phyloP scores from a whole-genome alignment of 352 stramenopile genomes.

The Peronospora farinosa region DNA sequence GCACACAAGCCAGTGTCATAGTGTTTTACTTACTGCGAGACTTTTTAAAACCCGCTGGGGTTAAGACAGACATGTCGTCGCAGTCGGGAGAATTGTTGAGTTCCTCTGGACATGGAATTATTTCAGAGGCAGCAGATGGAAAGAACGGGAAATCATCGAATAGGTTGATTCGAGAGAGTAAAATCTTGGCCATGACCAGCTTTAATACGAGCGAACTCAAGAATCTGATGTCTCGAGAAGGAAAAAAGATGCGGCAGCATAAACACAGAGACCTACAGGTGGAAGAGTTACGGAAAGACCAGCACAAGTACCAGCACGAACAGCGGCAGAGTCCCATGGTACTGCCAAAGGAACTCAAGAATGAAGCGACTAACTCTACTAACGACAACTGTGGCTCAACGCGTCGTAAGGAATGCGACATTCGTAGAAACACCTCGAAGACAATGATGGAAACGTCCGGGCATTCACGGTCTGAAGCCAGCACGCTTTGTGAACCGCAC shows the following conservation, averaged over 20 bases:
- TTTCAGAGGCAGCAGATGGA: background rate
- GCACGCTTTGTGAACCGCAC: slow-evolving; percentile 22
- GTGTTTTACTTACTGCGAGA: slow-evolving; percentile 65
- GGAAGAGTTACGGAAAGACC: slow-evolving; percentile 10
- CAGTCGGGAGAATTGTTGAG: slow-evolving; percentile 22
- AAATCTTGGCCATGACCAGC: slow-evolving; percentile 56
- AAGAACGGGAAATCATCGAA: slow-evolving; percentile 31
- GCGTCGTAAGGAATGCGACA: background rate
- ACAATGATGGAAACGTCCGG: slow-evolving; percentile 27
- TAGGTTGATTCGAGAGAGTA: slow-evolving; percentile 59
- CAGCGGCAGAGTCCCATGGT: slow-evolving; percentile 5
- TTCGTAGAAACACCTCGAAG: slow-evolving; percentile 7
- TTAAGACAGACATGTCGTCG: slow-evolving; percentile 18
- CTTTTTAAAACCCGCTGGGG: slow-evolving; percentile 57
- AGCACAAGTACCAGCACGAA: slow-evolving; percentile 12
- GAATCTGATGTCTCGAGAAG: slow-evolving; percentile 5
- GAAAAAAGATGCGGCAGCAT: slow-evolving; percentile 18
- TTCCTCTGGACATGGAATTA: background rate
- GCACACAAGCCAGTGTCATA: slow-evolving; percentile 46
- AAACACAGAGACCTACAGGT: slow-evolving; percentile 12
- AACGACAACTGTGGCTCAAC: slow-evolving; percentile 1
- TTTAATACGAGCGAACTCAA: slow-evolving; percentile 20
- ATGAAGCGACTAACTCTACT: slow-evolving; percentile 1
- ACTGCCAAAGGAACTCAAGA: slow-evolving; percentile 5
- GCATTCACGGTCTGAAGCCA: slow-evolving; percentile 14